A percentile compares a stretch with the other conserved stretches of the same genome.
Conservation (phyloP, 2,329 filamentous ascomycete species). For the Neocatenulostroma microsporum region DNA sequence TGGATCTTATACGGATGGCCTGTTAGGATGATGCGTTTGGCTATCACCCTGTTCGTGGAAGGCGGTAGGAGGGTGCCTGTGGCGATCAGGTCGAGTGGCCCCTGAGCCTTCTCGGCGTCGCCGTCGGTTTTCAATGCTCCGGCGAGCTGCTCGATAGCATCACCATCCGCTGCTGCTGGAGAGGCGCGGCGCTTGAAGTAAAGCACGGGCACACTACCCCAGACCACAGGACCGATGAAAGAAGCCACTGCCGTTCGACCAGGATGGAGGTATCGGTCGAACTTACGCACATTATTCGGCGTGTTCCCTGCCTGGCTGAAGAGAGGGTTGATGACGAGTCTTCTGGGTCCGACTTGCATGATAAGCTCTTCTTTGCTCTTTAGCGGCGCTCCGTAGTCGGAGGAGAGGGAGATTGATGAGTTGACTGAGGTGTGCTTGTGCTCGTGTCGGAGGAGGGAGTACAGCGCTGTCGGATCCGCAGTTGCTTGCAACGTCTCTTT, state of each 20-base stretch:
- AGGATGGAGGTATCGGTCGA: constrained; percentile 82
- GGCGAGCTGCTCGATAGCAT: constrained; percentile 35
- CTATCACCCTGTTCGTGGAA: constrained; percentile 66
- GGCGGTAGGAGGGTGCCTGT: constrained; percentile 83
- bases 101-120: constrained; percentile 18
- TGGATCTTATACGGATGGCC: constrained; percentile 98
- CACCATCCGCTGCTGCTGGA: constrained; percentile 36
- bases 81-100: constrained; percentile 61
- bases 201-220: constrained; percentile 83
- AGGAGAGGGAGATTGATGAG: constrained; percentile 77
- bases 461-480: constrained; percentile 60
- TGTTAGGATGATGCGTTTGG: constrained; percentile 87
- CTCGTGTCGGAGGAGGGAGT: constrained; percentile 86
- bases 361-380: constrained; percentile 90
- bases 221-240: constrained; percentile 83
- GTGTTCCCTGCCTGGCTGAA: constrained; percentile 87
- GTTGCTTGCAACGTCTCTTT: constrained; percentile 45
- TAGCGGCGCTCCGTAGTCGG: constrained; percentile 65
- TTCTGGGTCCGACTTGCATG: constrained; percentile 80
- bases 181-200: constrained; percentile 62
- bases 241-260: constrained; percentile 82
- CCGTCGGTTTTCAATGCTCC: constrained; percentile 13
- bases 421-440: constrained; percentile 89
- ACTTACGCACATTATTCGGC: constrained; percentile 96
- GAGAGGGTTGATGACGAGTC: constrained; percentile 80